A percentile compares a stretch with the other conserved stretches of the same genome.
These are phyloP conservation scores for Pleurotus citrinopileatus DNA, from an alignment of 768 basidiomycete genomes.

Conservation along the genomic window DNA sequence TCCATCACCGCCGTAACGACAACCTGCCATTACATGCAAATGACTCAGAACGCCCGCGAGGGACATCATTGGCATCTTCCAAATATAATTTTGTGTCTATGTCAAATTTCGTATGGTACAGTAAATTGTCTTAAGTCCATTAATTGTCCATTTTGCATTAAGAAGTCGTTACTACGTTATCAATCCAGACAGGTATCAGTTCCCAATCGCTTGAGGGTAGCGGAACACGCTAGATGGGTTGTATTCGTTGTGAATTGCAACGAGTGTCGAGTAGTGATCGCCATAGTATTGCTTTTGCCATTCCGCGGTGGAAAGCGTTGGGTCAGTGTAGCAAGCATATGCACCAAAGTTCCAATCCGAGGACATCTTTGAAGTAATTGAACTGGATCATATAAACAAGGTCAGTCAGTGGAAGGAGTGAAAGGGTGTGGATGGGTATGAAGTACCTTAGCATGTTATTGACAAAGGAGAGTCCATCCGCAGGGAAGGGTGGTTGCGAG, in stretches of 20 bases:
- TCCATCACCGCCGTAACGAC: too few species aligned
- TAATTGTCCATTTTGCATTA: too few species aligned
- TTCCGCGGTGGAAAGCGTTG: slow-evolving; percentile 32
- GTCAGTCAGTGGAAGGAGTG: slow-evolving; percentile 16
- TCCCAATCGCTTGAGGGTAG: slow-evolving; percentile 26
- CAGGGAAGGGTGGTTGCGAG: slow-evolving; percentile 40
- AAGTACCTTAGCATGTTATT: slow-evolving; percentile 28
- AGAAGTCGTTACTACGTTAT: too few species aligned
- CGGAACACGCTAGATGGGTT: slow-evolving; percentile 27
- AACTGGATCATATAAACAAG: slow-evolving; percentile 19
- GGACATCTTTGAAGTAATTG: slow-evolving; percentile 34
- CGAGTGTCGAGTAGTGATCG: slow-evolving; percentile 26
- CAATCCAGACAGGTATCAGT: too few species aligned
- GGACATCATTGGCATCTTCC: too few species aligned
- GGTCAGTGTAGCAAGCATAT: slow-evolving; percentile 46
- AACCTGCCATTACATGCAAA: too few species aligned
- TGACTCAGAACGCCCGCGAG: too few species aligned
- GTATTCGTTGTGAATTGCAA: slow-evolving; percentile 24
- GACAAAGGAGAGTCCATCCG: slow-evolving; percentile 40
- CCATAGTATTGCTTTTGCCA: slow-evolving; percentile 36
- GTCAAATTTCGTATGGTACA: too few species aligned
- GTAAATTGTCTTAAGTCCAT: too few species aligned
- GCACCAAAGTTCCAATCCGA: slow-evolving; percentile 37
- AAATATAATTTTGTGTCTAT: too few species aligned
- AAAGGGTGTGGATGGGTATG: neutral